Conservation (phyloP, 1,284 basidiomycete genomes). For the Papiliotrema terrestris region DNA sequence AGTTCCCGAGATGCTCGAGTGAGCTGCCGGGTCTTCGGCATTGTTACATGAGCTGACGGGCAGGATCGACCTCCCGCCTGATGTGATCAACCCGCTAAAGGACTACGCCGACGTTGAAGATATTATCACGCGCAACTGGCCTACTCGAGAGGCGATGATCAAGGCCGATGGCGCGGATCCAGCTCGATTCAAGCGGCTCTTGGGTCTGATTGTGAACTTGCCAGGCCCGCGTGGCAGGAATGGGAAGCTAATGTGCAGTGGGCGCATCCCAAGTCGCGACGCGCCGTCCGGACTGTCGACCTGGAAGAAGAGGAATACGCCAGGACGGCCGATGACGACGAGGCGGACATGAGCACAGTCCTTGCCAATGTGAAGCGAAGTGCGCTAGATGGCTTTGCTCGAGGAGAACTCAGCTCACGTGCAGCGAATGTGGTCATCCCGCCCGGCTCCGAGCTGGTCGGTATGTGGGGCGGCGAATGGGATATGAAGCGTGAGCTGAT, state of each 20-base stretch:
- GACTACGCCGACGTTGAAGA: slow-evolving; percentile 44
- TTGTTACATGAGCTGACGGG: slow-evolving; percentile 2
- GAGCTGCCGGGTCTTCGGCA: slow-evolving; percentile 8
- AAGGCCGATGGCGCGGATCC: slow-evolving; percentile 36
- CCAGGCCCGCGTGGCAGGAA: not conserved
- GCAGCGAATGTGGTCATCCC: slow-evolving; percentile 47
- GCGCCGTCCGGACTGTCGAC: slow-evolving; percentile 40
- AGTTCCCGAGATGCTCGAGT: slow-evolving; percentile 50
- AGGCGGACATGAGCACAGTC: slow-evolving; percentile 41
- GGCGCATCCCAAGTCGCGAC: slow-evolving; percentile 41
- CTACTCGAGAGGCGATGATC: slow-evolving; percentile 44
- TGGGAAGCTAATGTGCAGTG: slow-evolving; percentile 19
- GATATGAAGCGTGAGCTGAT: slow-evolving; percentile 38
- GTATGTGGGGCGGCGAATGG: slow-evolving; percentile 50
- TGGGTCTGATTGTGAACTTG: slow-evolving; percentile 35
- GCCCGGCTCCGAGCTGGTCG: slow-evolving; percentile 44
- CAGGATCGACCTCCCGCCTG: slow-evolving; percentile 40
- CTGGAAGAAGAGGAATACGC: slow-evolving; percentile 40
- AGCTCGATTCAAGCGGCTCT: slow-evolving; percentile 39
- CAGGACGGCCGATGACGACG: slow-evolving; percentile 28
- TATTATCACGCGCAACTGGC: slow-evolving; percentile 44
- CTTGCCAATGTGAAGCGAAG: slow-evolving; percentile 42
- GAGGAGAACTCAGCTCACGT: not conserved
- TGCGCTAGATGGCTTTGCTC: slow-evolving; percentile 15
- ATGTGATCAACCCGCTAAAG: slow-evolving; percentile 34